A percentile compares a stretch with the other conserved stretches of the same genome.
These are phyloP conservation scores for Penicillium desertorum DNA, from an alignment of 495 filamentous ascomycete species.

Conservation along the genomic window DNA sequence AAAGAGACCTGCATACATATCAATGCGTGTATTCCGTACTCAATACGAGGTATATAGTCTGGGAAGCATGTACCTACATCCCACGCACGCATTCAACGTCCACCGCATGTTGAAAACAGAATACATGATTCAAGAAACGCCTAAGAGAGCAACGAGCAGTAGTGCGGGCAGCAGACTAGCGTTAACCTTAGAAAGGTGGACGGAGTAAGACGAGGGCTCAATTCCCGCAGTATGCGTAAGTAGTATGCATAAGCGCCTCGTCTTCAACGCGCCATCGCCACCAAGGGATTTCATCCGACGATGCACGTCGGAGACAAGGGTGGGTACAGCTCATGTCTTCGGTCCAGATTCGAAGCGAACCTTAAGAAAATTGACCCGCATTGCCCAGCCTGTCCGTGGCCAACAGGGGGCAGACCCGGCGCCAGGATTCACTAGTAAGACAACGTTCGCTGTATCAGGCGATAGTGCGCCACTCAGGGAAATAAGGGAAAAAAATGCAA, in stretches of 20 bases:
- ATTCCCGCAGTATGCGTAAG: not conserved
- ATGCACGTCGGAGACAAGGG: conserved; percentile 8
- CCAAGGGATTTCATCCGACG: conserved; percentile 5
- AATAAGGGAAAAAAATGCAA: not conserved
- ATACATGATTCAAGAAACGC: not conserved
- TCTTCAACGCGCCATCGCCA: not conserved
- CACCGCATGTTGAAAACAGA: not conserved
- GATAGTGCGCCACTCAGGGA: not conserved
- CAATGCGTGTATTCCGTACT: not conserved
- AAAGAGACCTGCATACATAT: conserved; percentile 1
- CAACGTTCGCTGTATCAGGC: not conserved
- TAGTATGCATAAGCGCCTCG: conserved; percentile 9
- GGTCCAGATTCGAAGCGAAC: conserved; percentile 5
- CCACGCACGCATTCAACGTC: not conserved
- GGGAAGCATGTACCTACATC: not conserved
- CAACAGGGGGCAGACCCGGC: not conserved
- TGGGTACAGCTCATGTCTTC: not conserved
- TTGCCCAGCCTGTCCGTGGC: not conserved
- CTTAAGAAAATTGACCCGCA: not conserved
- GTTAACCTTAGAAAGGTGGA: not conserved
- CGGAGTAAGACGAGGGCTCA: not conserved
- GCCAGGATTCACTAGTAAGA: conserved; percentile 1
- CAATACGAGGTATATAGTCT: not conserved
- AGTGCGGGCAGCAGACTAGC: not conserved
- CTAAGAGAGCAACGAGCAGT: conserved; percentile 12